These are phyloP conservation scores for Aspergillus panamensis DNA, from an alignment of 495 filamentous ascomycete species.

Conservation along the genomic window DNA sequence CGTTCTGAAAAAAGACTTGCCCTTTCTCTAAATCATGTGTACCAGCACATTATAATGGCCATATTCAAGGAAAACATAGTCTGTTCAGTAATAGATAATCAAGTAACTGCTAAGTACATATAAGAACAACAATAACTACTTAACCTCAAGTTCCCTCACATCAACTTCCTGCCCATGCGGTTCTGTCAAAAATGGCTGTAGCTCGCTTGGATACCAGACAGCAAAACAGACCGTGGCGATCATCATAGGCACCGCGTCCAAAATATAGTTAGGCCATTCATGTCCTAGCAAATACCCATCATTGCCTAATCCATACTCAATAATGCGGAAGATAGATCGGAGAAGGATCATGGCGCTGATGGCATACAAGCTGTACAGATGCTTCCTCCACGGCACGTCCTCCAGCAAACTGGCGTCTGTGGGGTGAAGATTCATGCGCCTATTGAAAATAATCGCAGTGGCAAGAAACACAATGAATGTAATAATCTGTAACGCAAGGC, in stretches of 20 bases:
- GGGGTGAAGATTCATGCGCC: not conserved
- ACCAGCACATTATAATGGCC: too few relatives aligned
- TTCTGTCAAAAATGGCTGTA: too few relatives aligned
- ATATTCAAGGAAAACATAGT: too few relatives aligned
- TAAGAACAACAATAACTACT: too few relatives aligned
- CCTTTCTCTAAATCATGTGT: too few relatives aligned
- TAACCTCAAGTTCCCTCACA: too few relatives aligned
- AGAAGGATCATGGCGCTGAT: constrained; percentile 7
- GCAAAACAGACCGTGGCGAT: too few relatives aligned
- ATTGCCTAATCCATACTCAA: constrained; percentile 10
- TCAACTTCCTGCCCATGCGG: too few relatives aligned
- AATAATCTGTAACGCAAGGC: constrained; percentile 8
- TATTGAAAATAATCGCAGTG: constrained; percentile 1
- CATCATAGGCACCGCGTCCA: constrained; percentile 8
- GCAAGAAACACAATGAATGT: constrained; percentile 2
- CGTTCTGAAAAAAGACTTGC: too few relatives aligned
- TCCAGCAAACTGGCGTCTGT: not conserved
- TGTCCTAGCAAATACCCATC: constrained; percentile 4
- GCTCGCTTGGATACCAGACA: too few relatives aligned
- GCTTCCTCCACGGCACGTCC: not conserved
- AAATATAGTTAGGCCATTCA: constrained; percentile 9
- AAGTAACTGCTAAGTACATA: too few relatives aligned
- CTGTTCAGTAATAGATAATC: too few relatives aligned
- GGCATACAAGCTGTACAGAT: constrained; percentile 1
- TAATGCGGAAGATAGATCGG: constrained; percentile 8